phyloP scores from a whole-genome alignment of 2,329 filamentous ascomycete species.

The Zalaria obscura region DNA sequence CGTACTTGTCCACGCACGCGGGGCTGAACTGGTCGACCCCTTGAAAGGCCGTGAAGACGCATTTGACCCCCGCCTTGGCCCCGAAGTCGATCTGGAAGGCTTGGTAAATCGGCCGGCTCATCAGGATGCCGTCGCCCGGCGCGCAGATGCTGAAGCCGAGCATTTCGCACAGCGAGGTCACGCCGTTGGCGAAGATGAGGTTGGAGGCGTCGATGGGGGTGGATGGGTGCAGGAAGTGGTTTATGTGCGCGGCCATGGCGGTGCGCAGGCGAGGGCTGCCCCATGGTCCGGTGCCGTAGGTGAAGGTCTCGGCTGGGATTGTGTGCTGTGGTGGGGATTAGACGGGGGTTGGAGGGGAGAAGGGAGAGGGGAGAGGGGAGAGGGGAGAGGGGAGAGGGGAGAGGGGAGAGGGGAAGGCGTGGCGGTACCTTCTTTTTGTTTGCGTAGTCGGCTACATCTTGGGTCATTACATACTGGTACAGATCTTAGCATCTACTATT shows the following conservation, averaged over 20 bases:
- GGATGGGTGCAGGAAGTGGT: conserved; percentile 9
- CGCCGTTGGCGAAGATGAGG: conserved; percentile 26
- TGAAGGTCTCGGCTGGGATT: conserved; percentile 20
- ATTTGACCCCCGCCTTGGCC: conserved; percentile 25
- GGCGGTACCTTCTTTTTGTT: conserved; percentile 18
- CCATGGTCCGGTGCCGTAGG: conserved; percentile 26
- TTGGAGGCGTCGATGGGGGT: conserved; percentile 18
- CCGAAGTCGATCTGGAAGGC: conserved; percentile 34
- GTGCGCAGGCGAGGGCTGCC: conserved; percentile 23
- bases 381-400: not conserved
- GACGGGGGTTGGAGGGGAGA: not conserved
- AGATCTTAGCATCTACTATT: not conserved
- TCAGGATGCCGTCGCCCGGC: conserved; percentile 31
- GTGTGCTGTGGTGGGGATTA: conserved; percentile 8
- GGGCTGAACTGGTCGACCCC: conserved; percentile 23
- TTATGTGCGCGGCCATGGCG: conserved; percentile 28
- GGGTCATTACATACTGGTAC: conserved; percentile 2
- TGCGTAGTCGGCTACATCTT: conserved; percentile 24
- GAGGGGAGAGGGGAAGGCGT: not conserved
- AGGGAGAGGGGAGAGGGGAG: not conserved
- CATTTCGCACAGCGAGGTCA: conserved; percentile 28
- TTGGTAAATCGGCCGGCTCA: conserved; percentile 32
- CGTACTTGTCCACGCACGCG: conserved; percentile 20
- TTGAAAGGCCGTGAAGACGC: conserved; percentile 24
- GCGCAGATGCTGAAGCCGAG: conserved; percentile 28